Percentiles rank a stretch among this genome's conserved stretches.
Conservation (phyloP, 495 filamentous ascomycete species). For the Apodospora peruviana region DNA sequence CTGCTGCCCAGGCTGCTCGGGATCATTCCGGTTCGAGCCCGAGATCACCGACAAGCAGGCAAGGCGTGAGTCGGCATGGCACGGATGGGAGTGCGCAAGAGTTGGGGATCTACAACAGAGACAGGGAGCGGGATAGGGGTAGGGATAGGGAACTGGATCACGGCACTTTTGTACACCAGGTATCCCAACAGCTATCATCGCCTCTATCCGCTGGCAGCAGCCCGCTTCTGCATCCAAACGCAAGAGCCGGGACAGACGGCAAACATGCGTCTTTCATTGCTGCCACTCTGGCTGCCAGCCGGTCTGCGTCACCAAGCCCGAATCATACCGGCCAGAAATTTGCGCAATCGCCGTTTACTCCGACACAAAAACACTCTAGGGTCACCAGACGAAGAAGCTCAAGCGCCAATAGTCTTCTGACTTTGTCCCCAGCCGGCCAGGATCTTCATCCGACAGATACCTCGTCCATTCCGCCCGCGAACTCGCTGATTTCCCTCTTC, state of each 20-base stretch:
- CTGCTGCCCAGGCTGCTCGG: slow-evolving; percentile 34
- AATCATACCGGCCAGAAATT: slow-evolving; percentile 12
- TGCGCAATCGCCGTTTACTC: slow-evolving; percentile 10
- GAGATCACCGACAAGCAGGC: background rate
- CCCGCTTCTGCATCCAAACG: background rate
- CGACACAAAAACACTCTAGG: slow-evolving; percentile 14
- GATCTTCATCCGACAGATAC: slow-evolving; percentile 39
- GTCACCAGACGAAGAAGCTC: slow-evolving; percentile 18
- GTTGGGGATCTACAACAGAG: background rate
- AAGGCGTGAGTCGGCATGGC: slow-evolving; percentile 2
- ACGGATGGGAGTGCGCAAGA: slow-evolving; percentile 10
- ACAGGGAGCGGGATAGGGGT: background rate
- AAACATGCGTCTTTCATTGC: slow-evolving; percentile 48
- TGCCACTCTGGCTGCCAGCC: slow-evolving; percentile 50
- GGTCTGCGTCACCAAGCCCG: slow-evolving; percentile 39
- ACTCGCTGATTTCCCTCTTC: slow-evolving; percentile 56
- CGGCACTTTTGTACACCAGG: slow-evolving; percentile 6
- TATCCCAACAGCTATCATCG: slow-evolving; percentile 12
- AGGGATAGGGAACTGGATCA: slow-evolving; percentile 2
- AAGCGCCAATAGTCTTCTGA: background rate
- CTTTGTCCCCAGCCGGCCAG: slow-evolving; percentile 16
- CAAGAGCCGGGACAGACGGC: slow-evolving; percentile 3
- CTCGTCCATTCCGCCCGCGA: slow-evolving; percentile 50
- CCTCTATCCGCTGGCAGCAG: slow-evolving; percentile 7
- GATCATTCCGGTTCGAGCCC: slow-evolving; percentile 9